Base-by-base conservation (phyloP, 2,329 filamentous ascomycete species). In the Eutypa lata region DNA sequence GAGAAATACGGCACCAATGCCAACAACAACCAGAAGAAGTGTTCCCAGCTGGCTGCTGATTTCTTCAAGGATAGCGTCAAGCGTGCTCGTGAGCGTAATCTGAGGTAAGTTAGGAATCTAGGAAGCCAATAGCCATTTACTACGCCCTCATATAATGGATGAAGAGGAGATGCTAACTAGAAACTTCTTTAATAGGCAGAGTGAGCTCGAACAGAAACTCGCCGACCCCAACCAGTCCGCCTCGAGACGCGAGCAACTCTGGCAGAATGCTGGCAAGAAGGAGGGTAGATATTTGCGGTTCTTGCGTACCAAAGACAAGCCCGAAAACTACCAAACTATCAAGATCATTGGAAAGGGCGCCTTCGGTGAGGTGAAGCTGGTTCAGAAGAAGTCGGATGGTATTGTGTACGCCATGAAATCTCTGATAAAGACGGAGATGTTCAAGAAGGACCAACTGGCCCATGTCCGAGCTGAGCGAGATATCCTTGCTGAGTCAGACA, bases 61-160 rank as follows among this genome's bases (percentile, higher is more conserved):
- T 97, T 97, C 78, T 99, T 97, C 84, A 95, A 96, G 74, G 93
- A 99, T 73, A 97, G 93, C 70, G 95, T 99, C 52, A 93, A 96
- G 78, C 86, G 94, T 64, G 94, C 94, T 49, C 84, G 93, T 62
- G 94, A 97, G 75, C 87, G 94, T 54, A 99, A 99, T 71, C 87
- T 95, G 72, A 89, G 92, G 92, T 96, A 75, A 63, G 81, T 69
- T 37, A 28, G 40, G 2, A 24, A n/a, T 19, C 42, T 18, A 26
- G 7, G 42, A 6, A 11, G 3, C n/a, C 16, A n/a, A n/a, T 10
- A 19, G 10, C n/a, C 7, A 22, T 45, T 6, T 13, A 16, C 14
- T 19, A 24, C 21, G 22, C 13, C 19, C 22, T 24, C 8, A 10
- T n/a, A n/a, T 7, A 45, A 45, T 45, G 13, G 21, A 21, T 14